Conservation (phyloP, 169 alveolate species). For the Babesia bovis region DNA sequence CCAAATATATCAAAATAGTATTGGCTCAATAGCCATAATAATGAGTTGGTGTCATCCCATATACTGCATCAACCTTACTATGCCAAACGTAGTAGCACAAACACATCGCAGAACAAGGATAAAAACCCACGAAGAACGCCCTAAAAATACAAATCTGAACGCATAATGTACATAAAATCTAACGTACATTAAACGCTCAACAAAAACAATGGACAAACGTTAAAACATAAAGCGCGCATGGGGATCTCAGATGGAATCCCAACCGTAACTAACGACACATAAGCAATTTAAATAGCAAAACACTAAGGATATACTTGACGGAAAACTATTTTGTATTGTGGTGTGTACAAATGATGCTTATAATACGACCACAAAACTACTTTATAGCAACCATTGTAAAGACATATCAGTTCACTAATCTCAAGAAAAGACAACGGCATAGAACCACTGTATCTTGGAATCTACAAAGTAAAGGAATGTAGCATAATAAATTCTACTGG, state of each 20-base stretch:
- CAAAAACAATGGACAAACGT: background rate
- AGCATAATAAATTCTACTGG: too few species aligned
- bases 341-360: too few species aligned
- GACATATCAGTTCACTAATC: too few species aligned
- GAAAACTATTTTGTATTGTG: too few species aligned
- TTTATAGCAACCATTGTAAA: too few species aligned
- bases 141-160: background rate
- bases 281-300: too few species aligned
- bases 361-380: too few species aligned
- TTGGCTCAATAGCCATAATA: background rate
- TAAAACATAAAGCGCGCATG: conserved; percentile 5
- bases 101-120: background rate
- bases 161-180: background rate
- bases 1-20: background rate
- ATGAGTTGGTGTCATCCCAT: background rate
- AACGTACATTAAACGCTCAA: background rate
- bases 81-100: background rate
- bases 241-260: conserved; percentile 2
- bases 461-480: too few species aligned
- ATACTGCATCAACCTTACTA: conserved; percentile 7
- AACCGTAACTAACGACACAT: background rate
- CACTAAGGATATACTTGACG: too few species aligned
- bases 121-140: background rate
- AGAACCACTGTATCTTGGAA: too few species aligned
- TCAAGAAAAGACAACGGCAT: too few species aligned